Conservation (phyloP, 371 early-diverging fungal species). For the Mucor piriformis region DNA sequence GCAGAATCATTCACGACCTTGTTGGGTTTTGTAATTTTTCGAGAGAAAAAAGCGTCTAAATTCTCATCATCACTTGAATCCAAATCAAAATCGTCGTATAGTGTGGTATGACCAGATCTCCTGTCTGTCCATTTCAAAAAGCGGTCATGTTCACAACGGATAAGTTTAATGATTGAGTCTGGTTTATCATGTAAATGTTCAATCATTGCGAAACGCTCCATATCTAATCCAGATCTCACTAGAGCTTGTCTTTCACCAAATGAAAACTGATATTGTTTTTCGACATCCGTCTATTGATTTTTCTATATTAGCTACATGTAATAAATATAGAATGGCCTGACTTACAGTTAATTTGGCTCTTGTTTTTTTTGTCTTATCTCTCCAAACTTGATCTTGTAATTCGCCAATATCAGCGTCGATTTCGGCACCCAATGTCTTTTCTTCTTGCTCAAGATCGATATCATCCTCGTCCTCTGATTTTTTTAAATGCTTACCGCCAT, state of each 20-base stretch:
- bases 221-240: slow-evolving; percentile 52
- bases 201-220: slow-evolving; percentile 58
- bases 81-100: slow-evolving; percentile 51
- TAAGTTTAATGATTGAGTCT: slow-evolving; percentile 32
- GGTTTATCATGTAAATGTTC: slow-evolving; percentile 53
- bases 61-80: slow-evolving; percentile 57
- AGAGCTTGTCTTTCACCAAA: slow-evolving; percentile 60
- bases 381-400: slow-evolving; percentile 63
- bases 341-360: slow-evolving; percentile 55
- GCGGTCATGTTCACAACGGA: slow-evolving; percentile 35
- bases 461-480: slow-evolving; percentile 12
- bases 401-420: slow-evolving; percentile 54
- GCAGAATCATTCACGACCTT: slow-evolving; percentile 41
- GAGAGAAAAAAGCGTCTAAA: slow-evolving; percentile 58
- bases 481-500: slow-evolving; percentile 27
- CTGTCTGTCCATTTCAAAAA: slow-evolving; percentile 43
- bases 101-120: slow-evolving; percentile 21
- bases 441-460: slow-evolving; percentile 42
- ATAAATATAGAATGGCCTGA: too few relatives aligned
- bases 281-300: slow-evolving; percentile 42
- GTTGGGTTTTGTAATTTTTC: slow-evolving; percentile 54
- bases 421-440: slow-evolving; percentile 49
- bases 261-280: slow-evolving; percentile 55
- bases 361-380: slow-evolving; percentile 61
- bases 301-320: too few relatives aligned